Evolutionary conservation across 2,329 filamentous ascomycete species (phyloP).

Genomic region (Diaporthe ampelina): DNA sequence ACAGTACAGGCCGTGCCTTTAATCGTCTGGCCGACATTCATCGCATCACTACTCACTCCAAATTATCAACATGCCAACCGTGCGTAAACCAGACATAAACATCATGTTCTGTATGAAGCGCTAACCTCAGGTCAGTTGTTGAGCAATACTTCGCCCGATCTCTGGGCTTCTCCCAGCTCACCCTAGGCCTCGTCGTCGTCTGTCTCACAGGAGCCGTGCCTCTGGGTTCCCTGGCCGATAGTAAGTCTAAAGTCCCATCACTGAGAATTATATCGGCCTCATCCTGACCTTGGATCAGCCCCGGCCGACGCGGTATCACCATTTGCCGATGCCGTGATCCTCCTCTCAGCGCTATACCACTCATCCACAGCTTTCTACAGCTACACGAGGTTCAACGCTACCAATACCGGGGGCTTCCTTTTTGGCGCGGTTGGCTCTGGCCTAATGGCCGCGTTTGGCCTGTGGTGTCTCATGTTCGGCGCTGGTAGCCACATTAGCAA

Average conservation of each 20-base stretch:
- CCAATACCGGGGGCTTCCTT: constrained; percentile 69
- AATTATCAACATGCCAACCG: constrained; percentile 51
- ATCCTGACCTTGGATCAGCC: constrained; percentile 38
- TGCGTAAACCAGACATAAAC: constrained; percentile 42
- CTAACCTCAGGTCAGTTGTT: constrained; percentile 52
- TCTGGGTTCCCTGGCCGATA: constrained; percentile 64
- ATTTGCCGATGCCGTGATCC: constrained; percentile 75
- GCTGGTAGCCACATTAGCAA: constrained; percentile 53
- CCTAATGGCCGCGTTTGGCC: constrained; percentile 70
- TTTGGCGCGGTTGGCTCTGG: constrained; percentile 71
- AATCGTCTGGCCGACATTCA: constrained; percentile 62
- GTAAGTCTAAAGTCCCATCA: constrained; percentile 47
- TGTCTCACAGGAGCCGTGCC: constrained; percentile 80
- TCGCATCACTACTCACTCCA: constrained; percentile 58
- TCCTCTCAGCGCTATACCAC: constrained; percentile 78
- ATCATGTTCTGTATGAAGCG: neutral
- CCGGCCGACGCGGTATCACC: constrained; percentile 64
- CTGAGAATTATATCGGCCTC: neutral
- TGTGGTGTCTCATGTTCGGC: constrained; percentile 70
- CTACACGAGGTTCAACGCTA: constrained; percentile 75
- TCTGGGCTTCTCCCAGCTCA: constrained; percentile 76
- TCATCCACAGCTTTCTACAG: constrained; percentile 72
- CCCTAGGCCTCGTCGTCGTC: constrained; percentile 74
- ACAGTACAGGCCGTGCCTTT: constrained; percentile 61
- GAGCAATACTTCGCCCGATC: constrained; percentile 82